Base-by-base conservation (phyloP, 1,139 yeast genomes). In the Lodderomyces margitis region DNA sequence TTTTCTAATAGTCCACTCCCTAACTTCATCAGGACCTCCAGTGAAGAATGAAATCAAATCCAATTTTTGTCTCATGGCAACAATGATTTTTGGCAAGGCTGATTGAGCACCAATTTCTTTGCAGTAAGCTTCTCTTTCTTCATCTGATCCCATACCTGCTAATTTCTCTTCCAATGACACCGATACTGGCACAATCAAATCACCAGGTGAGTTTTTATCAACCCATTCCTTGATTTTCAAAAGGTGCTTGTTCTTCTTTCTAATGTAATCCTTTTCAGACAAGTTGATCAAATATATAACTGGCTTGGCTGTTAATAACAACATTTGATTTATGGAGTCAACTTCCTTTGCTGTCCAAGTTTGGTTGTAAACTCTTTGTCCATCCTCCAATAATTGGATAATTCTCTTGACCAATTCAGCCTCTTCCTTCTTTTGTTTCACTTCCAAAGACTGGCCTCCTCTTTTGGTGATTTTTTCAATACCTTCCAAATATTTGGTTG, bases 221-320 rank as follows among this genome's bases (percentile, higher is more conserved):
- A 94, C 87, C 99, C 99, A 92, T 75, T 91, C 91, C 75, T 92
- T 92, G 67, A 92, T 91, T 63, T 77, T 82, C 49, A 85, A 70
- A 66, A 92, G 76, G 67, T 88, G 86, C 83, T 92, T 92, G 79
- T 94, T 92, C 87, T 92, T 92, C 82, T 91, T 92, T 76, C 98
- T 87, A 58, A 89, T 77, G 70, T 84, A 92, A 67, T 94, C 98
- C 58, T 75, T 85, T 76, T 94, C 98, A 36, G 95, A 84, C 65
- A 92, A 77, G 75, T 92, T 92, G 62, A 94, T 87, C 64, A 92
- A 81, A 74, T 91, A 92, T 62, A 92, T 91, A 61, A 95, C 82
- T 59, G 98, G 96, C 74, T 92, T 91, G 55, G 98, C 98, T 36
- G 98, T 89, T 63, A 91, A 78, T 61, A 85, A 78, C 58, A 78